Evolutionary conservation across 2,329 filamentous ascomycete genomes (phyloP).

Genomic region (Colletotrichum karsti): DNA sequence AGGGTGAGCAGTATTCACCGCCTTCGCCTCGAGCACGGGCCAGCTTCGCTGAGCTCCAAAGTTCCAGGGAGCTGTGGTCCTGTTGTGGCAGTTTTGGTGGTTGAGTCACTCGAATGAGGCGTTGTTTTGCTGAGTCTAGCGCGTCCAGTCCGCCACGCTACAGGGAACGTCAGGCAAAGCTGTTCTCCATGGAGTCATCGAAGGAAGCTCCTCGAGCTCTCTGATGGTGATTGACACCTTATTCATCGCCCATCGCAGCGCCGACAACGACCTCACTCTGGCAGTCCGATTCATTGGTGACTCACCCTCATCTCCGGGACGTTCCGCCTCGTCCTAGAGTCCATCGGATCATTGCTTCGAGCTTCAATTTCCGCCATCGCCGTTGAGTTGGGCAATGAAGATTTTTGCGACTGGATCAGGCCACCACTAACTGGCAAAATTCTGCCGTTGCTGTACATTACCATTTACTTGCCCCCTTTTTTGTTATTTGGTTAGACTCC

Average conservation of each 20-base stretch:
- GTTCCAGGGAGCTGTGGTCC: too few species aligned
- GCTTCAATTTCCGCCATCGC: not conserved
- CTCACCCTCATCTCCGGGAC: not conserved
- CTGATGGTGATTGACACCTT: not conserved
- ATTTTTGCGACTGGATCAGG: conserved; percentile 8
- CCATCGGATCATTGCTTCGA: not conserved
- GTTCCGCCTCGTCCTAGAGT: not conserved
- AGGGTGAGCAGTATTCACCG: conserved; percentile 20
- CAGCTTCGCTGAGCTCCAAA: not conserved
- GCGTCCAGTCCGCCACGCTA: conserved; percentile 1
- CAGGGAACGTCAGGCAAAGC: not conserved
- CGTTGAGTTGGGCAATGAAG: not conserved
- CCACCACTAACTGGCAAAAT: not conserved
- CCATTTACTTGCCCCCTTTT: not conserved
- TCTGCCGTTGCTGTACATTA: too few species aligned
- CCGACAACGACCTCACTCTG: not conserved
- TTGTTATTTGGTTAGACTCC: not conserved
- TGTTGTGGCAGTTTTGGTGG: too few species aligned
- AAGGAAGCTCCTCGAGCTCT: conserved; percentile 7
- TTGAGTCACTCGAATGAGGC: conserved; percentile 10
- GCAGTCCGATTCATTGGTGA: conserved; percentile 19
- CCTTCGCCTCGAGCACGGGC: conserved; percentile 21
- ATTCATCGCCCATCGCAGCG: not conserved
- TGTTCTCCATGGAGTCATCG: not conserved
- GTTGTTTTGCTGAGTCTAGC: not conserved